Base-by-base conservation (phyloP, 1,284 basidiomycete species). In the Puccinia coronata region DNA sequence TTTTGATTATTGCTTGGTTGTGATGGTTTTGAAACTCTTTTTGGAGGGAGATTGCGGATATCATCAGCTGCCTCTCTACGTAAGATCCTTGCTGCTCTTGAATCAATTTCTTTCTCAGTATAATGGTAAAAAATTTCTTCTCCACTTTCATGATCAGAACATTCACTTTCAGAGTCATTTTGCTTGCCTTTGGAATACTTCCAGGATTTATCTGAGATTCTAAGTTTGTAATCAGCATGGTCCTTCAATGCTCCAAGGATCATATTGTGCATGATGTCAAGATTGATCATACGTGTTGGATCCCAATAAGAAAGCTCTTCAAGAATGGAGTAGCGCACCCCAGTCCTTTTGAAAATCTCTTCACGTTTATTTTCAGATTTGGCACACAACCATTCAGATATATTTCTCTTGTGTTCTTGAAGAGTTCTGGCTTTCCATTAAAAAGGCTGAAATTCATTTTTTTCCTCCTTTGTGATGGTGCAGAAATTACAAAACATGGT, bases 251-350 rank as follows among this genome's bases (percentile, higher is more conserved):
- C 53, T 0, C 72, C 72, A 74, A 74, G 72, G 31, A 74, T 74
- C 34, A 74, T 0, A 43, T 59, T 57, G 1, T 75, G 55, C 73
- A 75, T 75, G 18, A 75, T 41, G 20, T 75, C 55, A 41, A 75
- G 55, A 28, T 59, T 75, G 1, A 75, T 41, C 73, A 75, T 75
- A 1, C 57, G 34, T 2, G 72, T 57, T 43, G 72, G 55, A 75
- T 75, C 51, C 72, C 72, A 75, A 25, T 75, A 75, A 12, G 39
- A 31, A 59, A 74, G 72, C 0, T 74, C 72, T n/a, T 74, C 23
- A 31, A 74, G 53, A 8, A 55, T 59, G 14, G 72, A 55, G 51
- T 59, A 74, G 20, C 51, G 25, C 9, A 74, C 72, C 34, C 53
- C 55, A 39, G 28, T 57, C 11, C 65, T 25, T 34, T 39, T 47